These are phyloP conservation scores for Trichosanthes cucumerina DNA, from an alignment of 306 rosid genomes.

Conservation along the genomic window DNA sequence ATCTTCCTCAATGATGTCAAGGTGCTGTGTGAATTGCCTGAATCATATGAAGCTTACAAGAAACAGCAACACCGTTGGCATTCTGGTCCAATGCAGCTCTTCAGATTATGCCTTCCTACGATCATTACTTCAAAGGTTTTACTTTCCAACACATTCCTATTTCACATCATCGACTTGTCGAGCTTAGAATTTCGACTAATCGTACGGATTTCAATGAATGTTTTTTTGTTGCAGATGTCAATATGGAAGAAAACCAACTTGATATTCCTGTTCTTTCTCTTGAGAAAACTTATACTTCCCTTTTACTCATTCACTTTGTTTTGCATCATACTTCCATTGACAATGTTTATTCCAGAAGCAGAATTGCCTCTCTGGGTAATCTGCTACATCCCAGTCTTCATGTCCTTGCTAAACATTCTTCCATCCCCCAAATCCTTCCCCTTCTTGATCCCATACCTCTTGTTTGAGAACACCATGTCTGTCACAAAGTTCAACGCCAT, in stretches of 20 bases:
- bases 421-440: conserved; percentile 97
- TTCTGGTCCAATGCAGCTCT: conserved; percentile 99
- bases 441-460: conserved; percentile 81
- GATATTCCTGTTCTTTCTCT: conserved; percentile 80
- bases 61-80: conserved; percentile 99
- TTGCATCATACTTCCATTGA: conserved; percentile 82
- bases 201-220: not conserved
- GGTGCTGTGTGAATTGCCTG: conserved; percentile 88
- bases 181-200: not conserved
- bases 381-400: conserved; percentile 76
- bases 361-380: conserved; percentile 96
- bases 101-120: conserved; percentile 79
- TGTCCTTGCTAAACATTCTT: conserved; percentile 88
- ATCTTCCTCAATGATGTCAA: conserved; percentile 88
- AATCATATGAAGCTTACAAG: conserved; percentile 92
- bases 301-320: conserved; percentile 97
- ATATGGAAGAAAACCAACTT: conserved; percentile 77
- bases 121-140: conserved; percentile 68
- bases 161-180: not conserved
- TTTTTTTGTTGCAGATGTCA: conserved; percentile 57
- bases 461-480: conserved; percentile 98
- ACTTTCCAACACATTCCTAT: not conserved
- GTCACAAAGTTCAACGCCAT: conserved; percentile 99
- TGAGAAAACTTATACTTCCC: conserved; percentile 91
- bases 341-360: conserved; percentile 95